Percentiles rank a stretch among this genome's conserved stretches.
Conservation (phyloP, 495 filamentous ascomycete species). For the Neurospora cerealis region DNA sequence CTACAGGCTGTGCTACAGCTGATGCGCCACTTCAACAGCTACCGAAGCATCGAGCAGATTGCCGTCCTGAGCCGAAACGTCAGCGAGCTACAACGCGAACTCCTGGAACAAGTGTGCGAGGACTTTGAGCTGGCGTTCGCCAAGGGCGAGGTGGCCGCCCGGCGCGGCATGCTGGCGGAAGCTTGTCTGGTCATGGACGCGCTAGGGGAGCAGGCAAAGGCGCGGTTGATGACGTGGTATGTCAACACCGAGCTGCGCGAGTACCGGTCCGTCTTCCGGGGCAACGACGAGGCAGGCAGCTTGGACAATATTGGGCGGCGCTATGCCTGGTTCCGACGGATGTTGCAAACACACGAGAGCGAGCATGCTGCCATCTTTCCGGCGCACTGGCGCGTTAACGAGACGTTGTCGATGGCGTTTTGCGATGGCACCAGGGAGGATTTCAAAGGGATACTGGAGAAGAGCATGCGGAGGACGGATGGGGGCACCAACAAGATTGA, state of each 20-base stretch:
- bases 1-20: constrained; percentile 95
- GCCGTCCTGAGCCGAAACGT: constrained; percentile 88
- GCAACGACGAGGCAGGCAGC: constrained; percentile 93
- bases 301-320: constrained; percentile 93
- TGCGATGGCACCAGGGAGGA: constrained; percentile 94
- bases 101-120: constrained; percentile 94
- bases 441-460: constrained; percentile 84
- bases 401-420: constrained; percentile 83
- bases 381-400: constrained; percentile 77
- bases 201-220: constrained; percentile 77
- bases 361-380: constrained; percentile 90
- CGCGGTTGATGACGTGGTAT: constrained; percentile 87
- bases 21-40: constrained; percentile 98
- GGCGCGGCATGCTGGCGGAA: constrained; percentile 65
- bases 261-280: constrained; percentile 89
- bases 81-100: constrained; percentile 84
- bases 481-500: constrained; percentile 62
- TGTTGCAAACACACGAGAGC: constrained; percentile 91
- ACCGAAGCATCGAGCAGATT: constrained; percentile 95
- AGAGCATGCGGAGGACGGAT: constrained; percentile 67
- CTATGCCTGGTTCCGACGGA: constrained; percentile 94
- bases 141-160: constrained; percentile 68
- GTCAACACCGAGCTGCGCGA: constrained; percentile 95
- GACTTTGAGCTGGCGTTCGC: constrained; percentile 95
- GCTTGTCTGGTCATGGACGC: constrained; percentile 93